Percentiles rank a stretch among this genome's conserved stretches.
Evolutionary conservation across 2,329 filamentous ascomycete genomes (phyloP).

Genomic region (Stachybotrys echinatus): DNA sequence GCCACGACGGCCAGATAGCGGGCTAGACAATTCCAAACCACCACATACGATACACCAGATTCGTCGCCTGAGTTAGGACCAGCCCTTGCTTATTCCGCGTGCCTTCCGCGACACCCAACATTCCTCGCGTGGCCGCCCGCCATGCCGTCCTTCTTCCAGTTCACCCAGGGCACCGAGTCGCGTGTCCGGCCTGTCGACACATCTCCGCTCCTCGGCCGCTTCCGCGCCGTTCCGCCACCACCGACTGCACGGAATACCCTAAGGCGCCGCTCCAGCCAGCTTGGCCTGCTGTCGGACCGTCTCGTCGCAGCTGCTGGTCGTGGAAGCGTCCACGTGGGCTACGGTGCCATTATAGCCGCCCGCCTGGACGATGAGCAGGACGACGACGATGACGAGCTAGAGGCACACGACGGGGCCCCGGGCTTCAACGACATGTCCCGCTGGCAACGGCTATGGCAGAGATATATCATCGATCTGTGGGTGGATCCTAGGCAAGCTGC

Average conservation of each 20-base stretch:
- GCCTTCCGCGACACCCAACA: not conserved
- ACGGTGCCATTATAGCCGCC: slow-evolving; percentile 46
- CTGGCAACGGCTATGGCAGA: slow-evolving; percentile 28
- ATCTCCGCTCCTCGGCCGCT: slow-evolving; percentile 59
- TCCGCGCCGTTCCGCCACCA: slow-evolving; percentile 54
- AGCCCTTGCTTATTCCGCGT: not conserved
- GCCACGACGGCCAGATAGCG: not conserved
- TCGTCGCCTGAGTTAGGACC: not conserved
- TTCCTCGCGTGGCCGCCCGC: slow-evolving; percentile 5
- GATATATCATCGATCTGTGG: slow-evolving; percentile 48
- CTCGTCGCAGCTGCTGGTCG: slow-evolving; percentile 25
- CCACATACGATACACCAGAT: not conserved
- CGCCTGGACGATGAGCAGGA: slow-evolving; percentile 29
- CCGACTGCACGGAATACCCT: slow-evolving; percentile 27
- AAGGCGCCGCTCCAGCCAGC: slow-evolving; percentile 24
- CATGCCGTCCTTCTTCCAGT: slow-evolving; percentile 64
- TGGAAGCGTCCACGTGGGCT: slow-evolving; percentile 52
- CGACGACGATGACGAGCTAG: slow-evolving; percentile 15
- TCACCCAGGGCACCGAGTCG: slow-evolving; percentile 60
- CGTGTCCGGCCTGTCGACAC: slow-evolving; percentile 47
- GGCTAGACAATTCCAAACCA: not conserved
- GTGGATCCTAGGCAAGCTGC: slow-evolving; percentile 54
- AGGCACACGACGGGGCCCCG: not conserved
- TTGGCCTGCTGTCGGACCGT: slow-evolving; percentile 32
- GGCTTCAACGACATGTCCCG: slow-evolving; percentile 10